Base-by-base conservation (phyloP, 2,329 filamentous ascomycete species). In the Claviceps sp. region DNA sequence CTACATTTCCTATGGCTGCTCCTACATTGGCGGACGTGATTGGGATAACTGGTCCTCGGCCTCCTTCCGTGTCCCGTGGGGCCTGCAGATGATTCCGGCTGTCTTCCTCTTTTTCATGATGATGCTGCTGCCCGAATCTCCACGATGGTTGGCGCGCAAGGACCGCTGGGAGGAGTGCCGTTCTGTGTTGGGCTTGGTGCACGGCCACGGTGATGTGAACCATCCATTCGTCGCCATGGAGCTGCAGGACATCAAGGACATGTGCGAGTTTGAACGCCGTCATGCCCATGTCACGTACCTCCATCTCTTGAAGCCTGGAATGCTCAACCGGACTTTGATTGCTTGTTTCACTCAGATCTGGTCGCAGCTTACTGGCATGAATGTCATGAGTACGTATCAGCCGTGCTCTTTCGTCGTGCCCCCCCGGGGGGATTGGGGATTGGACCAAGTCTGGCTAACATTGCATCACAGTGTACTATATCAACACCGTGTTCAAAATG, bases 291-390 rank as follows among this genome's bases (percentile, higher is more conserved):
- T 87, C 19, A 80, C 78, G 8, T 88, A 86, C 62, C 58, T 82
- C 2, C 85, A 91, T 62, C 75, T 93, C 1, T 77, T 93, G 68
- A 78, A 75, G 58, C 85, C 85, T 80, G 40, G 84, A 81, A 71
- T 78, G 62, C 69, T 77, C 63, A 71, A 73, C 59, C 69, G 77
- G 3, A 79, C 76, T 1, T 42, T 76, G 2, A 76, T 72, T 48
- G 76, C 72, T 4, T 64, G 76, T 14, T 73, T 70, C 22, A 75
- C 73, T 0, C 77, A 80, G 61, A 72, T 79, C 16, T 80, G 70
- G 76, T 75, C 78, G 42, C 77, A 80, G 47, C 61, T 80, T 16
- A 70, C 75, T 0, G 77, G 77, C 6, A 78, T 77, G 50, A 81
- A 80, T 50, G 73, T 78, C 2, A 76, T 76, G 54, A 84, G 82